A percentile compares a stretch with the other conserved stretches of the same genome.
Evolutionary conservation across 2,329 filamentous ascomycete species (phyloP).

Genomic region (Aaosphaeria arxii): DNA sequence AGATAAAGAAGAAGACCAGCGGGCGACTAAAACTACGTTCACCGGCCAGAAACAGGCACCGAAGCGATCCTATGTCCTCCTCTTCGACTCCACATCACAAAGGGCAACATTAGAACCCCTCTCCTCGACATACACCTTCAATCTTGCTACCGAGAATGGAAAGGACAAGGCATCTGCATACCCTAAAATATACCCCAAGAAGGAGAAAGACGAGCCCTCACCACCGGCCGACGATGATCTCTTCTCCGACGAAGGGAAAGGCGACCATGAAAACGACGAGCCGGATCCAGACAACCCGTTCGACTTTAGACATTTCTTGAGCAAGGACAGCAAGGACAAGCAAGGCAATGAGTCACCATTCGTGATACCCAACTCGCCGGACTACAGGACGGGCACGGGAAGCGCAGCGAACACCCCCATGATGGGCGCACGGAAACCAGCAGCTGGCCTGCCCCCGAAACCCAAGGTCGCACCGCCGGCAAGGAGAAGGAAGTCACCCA

Average conservation of each 20-base stretch:
- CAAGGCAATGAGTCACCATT: conserved; percentile 31
- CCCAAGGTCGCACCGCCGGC: conserved; percentile 9
- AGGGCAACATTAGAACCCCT: conserved; percentile 80
- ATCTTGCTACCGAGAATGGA: conserved; percentile 67
- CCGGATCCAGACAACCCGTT: conserved; percentile 47
- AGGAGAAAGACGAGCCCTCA: conserved; percentile 22
- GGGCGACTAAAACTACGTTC: conserved; percentile 39
- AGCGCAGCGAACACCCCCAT: conserved; percentile 29
- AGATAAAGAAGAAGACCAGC: conserved; percentile 22
- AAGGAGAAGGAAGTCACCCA: conserved; percentile 15
- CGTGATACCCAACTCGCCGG: conserved; percentile 23
- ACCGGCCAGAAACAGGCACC: conserved; percentile 32
- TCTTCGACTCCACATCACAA: conserved; percentile 72
- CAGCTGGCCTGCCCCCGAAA: conserved; percentile 8
- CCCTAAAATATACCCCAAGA: conserved; percentile 56
- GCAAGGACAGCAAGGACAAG: conserved; percentile 26
- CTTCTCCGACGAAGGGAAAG: conserved; percentile 20
- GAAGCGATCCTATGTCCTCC: conserved; percentile 50
- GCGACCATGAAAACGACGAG: conserved; percentile 32
- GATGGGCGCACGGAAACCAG: conserved; percentile 17
- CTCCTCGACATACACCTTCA: conserved; percentile 83
- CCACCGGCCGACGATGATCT: conserved; percentile 18
- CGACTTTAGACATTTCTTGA: conserved; percentile 49
- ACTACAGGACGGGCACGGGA: conserved; percentile 24
- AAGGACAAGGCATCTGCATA: conserved; percentile 65